Evolutionary conservation across 257 asterid genomes (phyloP).

Genomic region (Solanum neorickii): DNA sequence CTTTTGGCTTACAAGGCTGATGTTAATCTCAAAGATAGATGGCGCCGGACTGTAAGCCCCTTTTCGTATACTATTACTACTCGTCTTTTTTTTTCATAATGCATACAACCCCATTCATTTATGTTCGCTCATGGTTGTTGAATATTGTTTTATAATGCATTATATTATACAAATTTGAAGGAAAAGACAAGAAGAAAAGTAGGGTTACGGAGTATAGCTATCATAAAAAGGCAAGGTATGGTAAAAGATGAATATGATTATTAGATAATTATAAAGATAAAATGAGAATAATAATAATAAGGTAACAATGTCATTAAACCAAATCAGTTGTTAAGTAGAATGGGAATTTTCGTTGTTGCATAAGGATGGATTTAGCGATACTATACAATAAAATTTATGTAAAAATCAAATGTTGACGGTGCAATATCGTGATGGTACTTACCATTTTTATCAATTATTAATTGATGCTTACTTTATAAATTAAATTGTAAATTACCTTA

Average conservation of each 20-base stretch:
- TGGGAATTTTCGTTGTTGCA: neutral
- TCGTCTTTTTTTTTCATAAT: neutral
- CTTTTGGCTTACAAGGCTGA: conserved; percentile 46
- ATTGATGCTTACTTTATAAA: neutral
- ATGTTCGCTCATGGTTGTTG: neutral
- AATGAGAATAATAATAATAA: neutral
- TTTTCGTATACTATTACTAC: neutral
- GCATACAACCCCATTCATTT: neutral
- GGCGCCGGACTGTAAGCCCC: conserved; percentile 36
- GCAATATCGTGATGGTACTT: neutral
- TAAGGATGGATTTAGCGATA: neutral
- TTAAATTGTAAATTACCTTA: neutral
- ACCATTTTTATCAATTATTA: neutral
- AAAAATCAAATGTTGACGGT: neutral
- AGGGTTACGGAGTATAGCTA: neutral
- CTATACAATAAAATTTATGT: neutral
- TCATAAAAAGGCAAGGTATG: neutral
- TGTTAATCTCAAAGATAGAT: conserved; percentile 48
- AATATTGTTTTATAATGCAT: neutral
- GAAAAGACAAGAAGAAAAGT: neutral
- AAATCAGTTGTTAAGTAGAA: neutral
- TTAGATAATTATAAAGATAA: neutral
- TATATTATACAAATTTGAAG: neutral
- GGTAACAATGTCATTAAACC: neutral
- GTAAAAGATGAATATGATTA: too few relatives aligned